A percentile compares a stretch with the other conserved stretches of the same genome.
These are phyloP conservation scores for Neofusicoccum sp. DNA, from an alignment of 2,329 filamentous ascomycete species.

Conservation along the genomic window DNA sequence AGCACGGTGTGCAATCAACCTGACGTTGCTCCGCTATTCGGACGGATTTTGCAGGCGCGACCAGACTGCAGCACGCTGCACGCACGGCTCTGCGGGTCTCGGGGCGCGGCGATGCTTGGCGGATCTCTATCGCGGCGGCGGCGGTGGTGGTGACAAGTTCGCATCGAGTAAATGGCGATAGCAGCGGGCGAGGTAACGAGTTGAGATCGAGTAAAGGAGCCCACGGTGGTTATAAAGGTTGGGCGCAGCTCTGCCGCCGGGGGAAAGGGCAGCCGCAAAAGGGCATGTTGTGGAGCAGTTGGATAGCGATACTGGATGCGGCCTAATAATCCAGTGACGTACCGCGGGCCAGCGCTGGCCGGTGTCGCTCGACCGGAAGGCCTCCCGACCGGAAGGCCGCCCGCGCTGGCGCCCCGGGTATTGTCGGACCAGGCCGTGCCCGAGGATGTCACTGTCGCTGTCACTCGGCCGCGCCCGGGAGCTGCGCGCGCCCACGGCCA, in stretches of 20 bases:
- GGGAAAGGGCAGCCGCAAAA: background rate
- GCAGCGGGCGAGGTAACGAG: background rate
- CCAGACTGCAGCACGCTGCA: too few relatives aligned
- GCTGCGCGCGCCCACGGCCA: background rate
- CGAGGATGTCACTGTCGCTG: too few relatives aligned
- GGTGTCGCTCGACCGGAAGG: conserved; percentile 3
- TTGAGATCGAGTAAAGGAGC: too few relatives aligned
- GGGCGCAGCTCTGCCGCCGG: background rate
- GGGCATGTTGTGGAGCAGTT: background rate
- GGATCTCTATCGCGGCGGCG: too few relatives aligned
- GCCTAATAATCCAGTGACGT: conserved; percentile 10
- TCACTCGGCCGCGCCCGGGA: background rate
- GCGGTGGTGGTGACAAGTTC: background rate
- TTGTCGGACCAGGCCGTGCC: conserved; percentile 8
- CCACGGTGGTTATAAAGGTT: background rate
- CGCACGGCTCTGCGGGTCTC: too few relatives aligned
- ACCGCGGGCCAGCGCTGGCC: conserved; percentile 1
- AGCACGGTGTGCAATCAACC: too few relatives aligned
- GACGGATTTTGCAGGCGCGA: too few relatives aligned
- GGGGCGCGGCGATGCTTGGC: too few relatives aligned
- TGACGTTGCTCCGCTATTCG: too few relatives aligned
- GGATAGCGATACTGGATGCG: conserved; percentile 10
- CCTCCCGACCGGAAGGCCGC: too few relatives aligned
- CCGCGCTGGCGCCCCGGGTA: conserved; percentile 13
- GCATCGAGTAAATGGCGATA: conserved; percentile 3